Evolutionary conservation across 2,329 filamentous ascomycete genomes (phyloP), one percentile per base, ranked within the genome.

Genomic region (Fusarium odoratissimum): DNA sequence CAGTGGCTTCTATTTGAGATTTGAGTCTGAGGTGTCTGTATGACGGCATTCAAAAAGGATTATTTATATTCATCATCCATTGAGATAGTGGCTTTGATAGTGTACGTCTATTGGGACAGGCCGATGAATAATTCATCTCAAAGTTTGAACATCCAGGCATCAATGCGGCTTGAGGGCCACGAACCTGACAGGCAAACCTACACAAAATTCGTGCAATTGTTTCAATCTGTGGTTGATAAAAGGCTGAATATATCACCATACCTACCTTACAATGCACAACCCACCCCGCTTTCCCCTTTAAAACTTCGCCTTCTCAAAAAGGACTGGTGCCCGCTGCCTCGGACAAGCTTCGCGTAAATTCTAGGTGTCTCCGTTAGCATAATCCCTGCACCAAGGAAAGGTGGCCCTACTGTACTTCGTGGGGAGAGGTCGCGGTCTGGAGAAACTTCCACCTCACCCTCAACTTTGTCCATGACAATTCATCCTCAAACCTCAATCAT

Each of bases 371-470:
- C 77, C 44, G 49, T 31, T 48, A 41, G 60, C 45, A 58, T 46
- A 67, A 69, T 63, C 78, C 74, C 68, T 75, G 73, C 70, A 69
- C 64, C 62, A 60, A 71, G 67, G 67, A 72, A 64, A 73, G 69
- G 68, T 72, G 70, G 67, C 73, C 73, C 71, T 72, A 70, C 70
- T 68, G 44, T 74, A 71, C 65, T 70, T 69, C 76, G 73, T 79
- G 76, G 76, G 77, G 79, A 76, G 75, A 76, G 72, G 45, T 54
- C 45, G 61, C 57, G 64, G 45, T 69, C 77, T 80, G 74, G 80
- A 79, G 77, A 81, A 83, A 80, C 81, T 83, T 83, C 82, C 81
- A 83, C 82, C 78, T 84, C 80, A 83, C 79, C 81, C 78, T 83
- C 76, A 82, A 77, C 73, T 69, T 69, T 76, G 61, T 67, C 69